phyloP scores from a whole-genome alignment of 306 rosid genomes.

The Myrica gale region DNA sequence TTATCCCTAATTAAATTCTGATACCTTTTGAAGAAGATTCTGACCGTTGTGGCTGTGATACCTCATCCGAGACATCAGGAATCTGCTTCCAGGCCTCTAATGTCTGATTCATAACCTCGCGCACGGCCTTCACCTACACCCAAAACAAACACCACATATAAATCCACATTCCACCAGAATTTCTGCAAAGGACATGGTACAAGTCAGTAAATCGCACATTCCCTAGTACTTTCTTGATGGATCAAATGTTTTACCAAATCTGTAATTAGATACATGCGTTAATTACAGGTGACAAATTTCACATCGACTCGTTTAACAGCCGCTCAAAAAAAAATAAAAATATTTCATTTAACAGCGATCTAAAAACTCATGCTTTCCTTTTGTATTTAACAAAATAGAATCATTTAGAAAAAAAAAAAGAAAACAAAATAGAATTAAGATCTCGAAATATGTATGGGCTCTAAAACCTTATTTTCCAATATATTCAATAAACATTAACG shows the following conservation, averaged over 20 bases:
- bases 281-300: not conserved
- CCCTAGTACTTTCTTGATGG: too few species aligned
- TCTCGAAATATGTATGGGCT: not conserved
- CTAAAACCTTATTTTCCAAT: too few species aligned
- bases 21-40: conserved; percentile 76
- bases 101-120: conserved; percentile 92
- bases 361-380: not conserved
- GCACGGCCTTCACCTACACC: conserved; percentile 73
- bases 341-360: too few species aligned
- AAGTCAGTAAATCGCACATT: not conserved
- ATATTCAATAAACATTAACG: not conserved
- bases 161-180: conserved; percentile 28
- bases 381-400: not conserved
- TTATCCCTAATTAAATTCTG: not conserved
- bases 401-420: not conserved
- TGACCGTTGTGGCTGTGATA: conserved; percentile 63
- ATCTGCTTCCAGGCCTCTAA: conserved; percentile 86
- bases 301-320: not conserved
- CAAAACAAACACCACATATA: conserved; percentile 1
- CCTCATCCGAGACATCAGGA: conserved; percentile 75
- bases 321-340: too few species aligned
- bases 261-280: too few species aligned
- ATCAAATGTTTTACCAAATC: too few species aligned
- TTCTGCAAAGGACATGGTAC: not conserved
- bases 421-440: not conserved